These are phyloP conservation scores for Penicillium sp. DNA, from an alignment of 2,329 filamentous ascomycete species.

Conservation along the genomic window DNA sequence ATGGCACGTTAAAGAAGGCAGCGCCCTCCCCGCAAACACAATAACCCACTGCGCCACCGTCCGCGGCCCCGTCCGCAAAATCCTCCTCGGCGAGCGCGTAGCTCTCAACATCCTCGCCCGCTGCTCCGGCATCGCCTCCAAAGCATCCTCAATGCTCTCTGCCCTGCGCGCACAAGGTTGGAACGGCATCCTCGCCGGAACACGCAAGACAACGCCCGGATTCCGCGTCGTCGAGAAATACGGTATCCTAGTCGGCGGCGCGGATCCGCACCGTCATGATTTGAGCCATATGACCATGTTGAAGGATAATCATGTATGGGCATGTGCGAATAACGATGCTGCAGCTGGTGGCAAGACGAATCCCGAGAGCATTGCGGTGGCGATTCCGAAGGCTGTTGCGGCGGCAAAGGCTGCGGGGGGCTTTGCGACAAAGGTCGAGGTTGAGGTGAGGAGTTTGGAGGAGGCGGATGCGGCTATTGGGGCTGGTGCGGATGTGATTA, in stretches of 20 bases:
- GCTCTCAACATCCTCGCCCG: slow-evolving; percentile 87
- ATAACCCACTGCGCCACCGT: slow-evolving; percentile 76
- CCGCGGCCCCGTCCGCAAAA: slow-evolving; percentile 75
- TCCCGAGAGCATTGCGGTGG: slow-evolving; percentile 50
- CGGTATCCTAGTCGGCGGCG: slow-evolving; percentile 91
- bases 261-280: slow-evolving; percentile 89
- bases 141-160: slow-evolving; percentile 51
- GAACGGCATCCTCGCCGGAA: slow-evolving; percentile 83
- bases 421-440: slow-evolving; percentile 92
- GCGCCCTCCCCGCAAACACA: slow-evolving; percentile 59
- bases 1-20: slow-evolving; percentile 82
- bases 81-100: slow-evolving; percentile 90
- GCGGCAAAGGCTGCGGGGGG: slow-evolving; percentile 84
- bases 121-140: slow-evolving; percentile 87
- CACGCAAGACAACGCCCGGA: slow-evolving; percentile 93
- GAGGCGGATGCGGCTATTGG: slow-evolving; percentile 90
- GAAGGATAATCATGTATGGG: slow-evolving; percentile 98
- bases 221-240: slow-evolving; percentile 98
- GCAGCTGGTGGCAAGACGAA: slow-evolving; percentile 26
- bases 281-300: slow-evolving; percentile 96
- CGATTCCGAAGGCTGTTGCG: slow-evolving; percentile 81
- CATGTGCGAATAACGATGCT: slow-evolving; percentile 60
- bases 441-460: slow-evolving; percentile 85
- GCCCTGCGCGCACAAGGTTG: slow-evolving; percentile 69
- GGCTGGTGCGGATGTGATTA: slow-evolving; percentile 91